Conservation (phyloP, 208 protist species). For the Herpetomonas muscarum region DNA sequence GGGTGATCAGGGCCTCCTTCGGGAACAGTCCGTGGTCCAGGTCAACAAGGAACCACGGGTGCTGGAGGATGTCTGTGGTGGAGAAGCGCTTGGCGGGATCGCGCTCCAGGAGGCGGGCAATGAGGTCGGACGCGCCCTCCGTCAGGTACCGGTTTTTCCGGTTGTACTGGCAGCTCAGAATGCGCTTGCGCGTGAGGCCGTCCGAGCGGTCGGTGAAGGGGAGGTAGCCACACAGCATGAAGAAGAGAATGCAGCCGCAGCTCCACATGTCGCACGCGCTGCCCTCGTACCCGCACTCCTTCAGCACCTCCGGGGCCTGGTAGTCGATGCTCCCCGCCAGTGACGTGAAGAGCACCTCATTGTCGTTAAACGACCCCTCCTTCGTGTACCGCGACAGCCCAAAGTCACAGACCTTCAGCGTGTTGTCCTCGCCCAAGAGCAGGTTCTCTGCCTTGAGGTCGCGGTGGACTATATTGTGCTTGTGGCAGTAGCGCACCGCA, state of each 20-base stretch:
- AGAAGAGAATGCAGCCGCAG: constrained; percentile 97
- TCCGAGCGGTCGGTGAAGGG: constrained; percentile 93
- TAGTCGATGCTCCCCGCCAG: constrained; percentile 88
- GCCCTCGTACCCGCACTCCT: constrained; percentile 91
- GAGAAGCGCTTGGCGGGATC: constrained; percentile 59
- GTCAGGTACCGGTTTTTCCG: constrained; percentile 70
- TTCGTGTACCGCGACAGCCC: constrained; percentile 90
- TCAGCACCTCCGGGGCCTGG: constrained; percentile 86
- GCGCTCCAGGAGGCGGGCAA: constrained; percentile 65
- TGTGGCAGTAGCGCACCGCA: constrained; percentile 90
- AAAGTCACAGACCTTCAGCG: constrained; percentile 90
- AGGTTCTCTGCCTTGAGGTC: constrained; percentile 94
- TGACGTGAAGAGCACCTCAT: constrained; percentile 70
- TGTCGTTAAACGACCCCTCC: constrained; percentile 56
- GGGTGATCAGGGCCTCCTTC: constrained; percentile 20
- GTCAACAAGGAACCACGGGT: constrained; percentile 82
- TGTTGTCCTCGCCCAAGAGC: constrained; percentile 75
- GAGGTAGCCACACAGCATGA: constrained; percentile 96
- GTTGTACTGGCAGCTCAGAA: constrained; percentile 86
- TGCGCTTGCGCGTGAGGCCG: constrained; percentile 80
- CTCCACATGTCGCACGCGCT: constrained; percentile 96
- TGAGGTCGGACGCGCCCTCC: constrained; percentile 63
- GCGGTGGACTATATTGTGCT: constrained; percentile 88
- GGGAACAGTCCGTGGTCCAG: constrained; percentile 65
- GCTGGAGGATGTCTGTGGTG: constrained; percentile 65